Conservation (phyloP, 495 filamentous ascomycete species). For the Polyplosphaeria fusca region DNA sequence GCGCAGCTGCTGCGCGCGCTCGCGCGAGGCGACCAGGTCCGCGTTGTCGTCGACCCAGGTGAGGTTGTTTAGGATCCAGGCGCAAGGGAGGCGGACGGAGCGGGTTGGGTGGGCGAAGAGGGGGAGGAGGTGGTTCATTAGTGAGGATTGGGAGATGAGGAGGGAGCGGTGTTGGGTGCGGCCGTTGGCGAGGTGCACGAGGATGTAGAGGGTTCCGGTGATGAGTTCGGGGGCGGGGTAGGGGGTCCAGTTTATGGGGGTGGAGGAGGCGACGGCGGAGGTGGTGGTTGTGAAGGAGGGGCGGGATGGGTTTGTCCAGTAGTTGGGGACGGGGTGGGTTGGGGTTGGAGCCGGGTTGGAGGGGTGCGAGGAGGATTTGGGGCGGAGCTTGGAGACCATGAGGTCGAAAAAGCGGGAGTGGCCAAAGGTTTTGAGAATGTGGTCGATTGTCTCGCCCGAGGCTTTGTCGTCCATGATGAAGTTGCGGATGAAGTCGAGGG, state of each 20-base stretch:
- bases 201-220: conserved; percentile 65
- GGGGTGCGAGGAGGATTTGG: conserved; percentile 6
- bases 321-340: background rate
- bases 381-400: conserved; percentile 63
- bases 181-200: conserved; percentile 83
- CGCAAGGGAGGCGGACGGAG: conserved; percentile 69
- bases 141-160: conserved; percentile 61
- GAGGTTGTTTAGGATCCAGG: conserved; percentile 80
- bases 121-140: conserved; percentile 51
- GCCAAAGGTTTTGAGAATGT: conserved; percentile 71
- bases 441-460: conserved; percentile 75
- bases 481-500: conserved; percentile 82
- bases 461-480: conserved; percentile 67
- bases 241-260: conserved; percentile 9
- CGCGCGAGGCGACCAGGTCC: conserved; percentile 58
- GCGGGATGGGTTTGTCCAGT: conserved; percentile 8
- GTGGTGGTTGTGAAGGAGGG: background rate
- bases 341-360: background rate
- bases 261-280: background rate
- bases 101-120: conserved; percentile 66
- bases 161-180: conserved; percentile 69
- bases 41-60: conserved; percentile 70
- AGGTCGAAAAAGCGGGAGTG: conserved; percentile 72
- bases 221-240: conserved; percentile 59
- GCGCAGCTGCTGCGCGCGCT: conserved; percentile 64